These are phyloP conservation scores for Sarocladium oryzae DNA, from an alignment of 2,329 filamentous ascomycete genomes.

Conservation along the genomic window DNA sequence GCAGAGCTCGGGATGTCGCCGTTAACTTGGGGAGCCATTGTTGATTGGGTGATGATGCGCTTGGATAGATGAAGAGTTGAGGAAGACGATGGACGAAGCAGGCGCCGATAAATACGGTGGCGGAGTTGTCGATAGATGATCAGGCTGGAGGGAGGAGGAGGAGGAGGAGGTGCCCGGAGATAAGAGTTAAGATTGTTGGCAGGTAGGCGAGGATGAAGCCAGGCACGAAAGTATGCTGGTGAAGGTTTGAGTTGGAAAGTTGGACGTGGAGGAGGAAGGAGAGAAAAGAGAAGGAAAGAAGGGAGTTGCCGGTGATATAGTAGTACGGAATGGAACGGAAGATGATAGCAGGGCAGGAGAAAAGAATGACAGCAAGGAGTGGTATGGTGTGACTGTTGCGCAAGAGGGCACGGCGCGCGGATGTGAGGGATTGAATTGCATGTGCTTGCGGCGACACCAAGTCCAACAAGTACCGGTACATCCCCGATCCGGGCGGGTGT, in stretches of 20 bases:
- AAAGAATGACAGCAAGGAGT: background rate
- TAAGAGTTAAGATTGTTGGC: background rate
- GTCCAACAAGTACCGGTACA: slow-evolving; percentile 4
- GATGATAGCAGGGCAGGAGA: slow-evolving; percentile 6
- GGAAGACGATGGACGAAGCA: background rate
- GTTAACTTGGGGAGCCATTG: slow-evolving; percentile 42
- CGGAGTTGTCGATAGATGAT: background rate
- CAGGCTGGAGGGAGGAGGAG: background rate
- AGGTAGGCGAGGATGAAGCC: background rate
- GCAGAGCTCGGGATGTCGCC: slow-evolving; percentile 40
- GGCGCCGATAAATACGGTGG: background rate
- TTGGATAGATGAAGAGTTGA: background rate
- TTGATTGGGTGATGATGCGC: background rate
- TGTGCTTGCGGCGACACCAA: background rate
- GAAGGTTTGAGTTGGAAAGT: background rate
- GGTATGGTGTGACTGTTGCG: slow-evolving; percentile 3
- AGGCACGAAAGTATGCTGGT: background rate
- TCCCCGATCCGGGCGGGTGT: slow-evolving; percentile 4
- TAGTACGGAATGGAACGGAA: slow-evolving; percentile 1
- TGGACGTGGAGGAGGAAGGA: background rate
- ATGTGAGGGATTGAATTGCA: slow-evolving; percentile 4
- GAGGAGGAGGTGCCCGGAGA: background rate
- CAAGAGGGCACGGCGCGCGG: background rate
- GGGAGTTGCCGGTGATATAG: background rate
- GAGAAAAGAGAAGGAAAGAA: background rate